A percentile compares a stretch with the other conserved stretches of the same genome.
phyloP scores from a whole-genome alignment of 1,139 yeast genomes.

The Yamadazyma friedrichii region DNA sequence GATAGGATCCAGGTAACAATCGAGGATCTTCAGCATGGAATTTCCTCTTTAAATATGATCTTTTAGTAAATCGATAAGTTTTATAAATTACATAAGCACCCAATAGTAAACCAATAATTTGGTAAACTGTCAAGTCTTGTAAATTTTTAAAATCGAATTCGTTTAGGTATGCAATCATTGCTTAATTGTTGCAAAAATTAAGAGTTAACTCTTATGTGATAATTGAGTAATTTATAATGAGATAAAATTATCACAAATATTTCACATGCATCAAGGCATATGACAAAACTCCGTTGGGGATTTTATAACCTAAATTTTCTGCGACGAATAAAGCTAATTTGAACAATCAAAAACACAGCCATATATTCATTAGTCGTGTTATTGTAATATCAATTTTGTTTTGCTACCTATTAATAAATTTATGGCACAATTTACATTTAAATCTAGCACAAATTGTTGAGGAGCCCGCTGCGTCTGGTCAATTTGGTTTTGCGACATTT shows the following conservation, averaged over 20 bases:
- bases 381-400: too few relatives aligned
- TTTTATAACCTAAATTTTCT: background rate
- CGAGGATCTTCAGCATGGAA: conserved; percentile 17
- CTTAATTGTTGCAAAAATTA: background rate
- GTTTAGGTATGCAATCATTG: background rate
- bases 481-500: background rate
- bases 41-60: conserved; percentile 13
- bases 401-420: too few relatives aligned
- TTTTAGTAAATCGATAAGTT: conserved; percentile 7
- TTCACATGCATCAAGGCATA: conserved; percentile 5
- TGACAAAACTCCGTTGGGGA: conserved; percentile 1
- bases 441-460: background rate
- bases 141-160: background rate
- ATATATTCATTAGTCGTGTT: too few relatives aligned
- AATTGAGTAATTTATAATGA: background rate
- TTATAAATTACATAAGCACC: conserved; percentile 6
- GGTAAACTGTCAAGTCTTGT: conserved; percentile 3
- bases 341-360: too few relatives aligned
- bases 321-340: too few relatives aligned
- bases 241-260: background rate
- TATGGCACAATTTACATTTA: background rate
- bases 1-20: conserved; percentile 15
- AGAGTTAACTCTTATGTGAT: too few relatives aligned
- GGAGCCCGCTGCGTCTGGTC: too few relatives aligned
- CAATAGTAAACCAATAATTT: background rate